Percentiles rank a stretch among this genome's conserved stretches.
Conservation (phyloP, 176 grass and related monocot species). For the Oryza brachyantha region DNA sequence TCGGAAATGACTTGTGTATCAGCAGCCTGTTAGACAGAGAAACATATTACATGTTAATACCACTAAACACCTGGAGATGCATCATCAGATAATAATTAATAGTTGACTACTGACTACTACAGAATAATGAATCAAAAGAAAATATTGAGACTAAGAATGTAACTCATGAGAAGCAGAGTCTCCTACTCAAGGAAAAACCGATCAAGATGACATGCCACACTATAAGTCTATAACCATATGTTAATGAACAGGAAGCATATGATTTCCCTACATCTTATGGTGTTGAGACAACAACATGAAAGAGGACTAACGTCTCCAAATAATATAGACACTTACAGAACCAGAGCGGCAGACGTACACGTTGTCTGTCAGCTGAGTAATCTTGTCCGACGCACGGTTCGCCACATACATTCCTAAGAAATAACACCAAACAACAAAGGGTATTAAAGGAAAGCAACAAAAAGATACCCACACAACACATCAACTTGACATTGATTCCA, state of each 20-base stretch:
- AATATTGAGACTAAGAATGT: not conserved
- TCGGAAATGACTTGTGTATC: slow-evolving; percentile 92
- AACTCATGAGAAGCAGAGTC: not conserved
- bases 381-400: slow-evolving; percentile 85
- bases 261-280: not conserved
- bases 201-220: not conserved
- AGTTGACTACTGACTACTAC: not conserved
- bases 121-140: not conserved
- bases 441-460: not conserved
- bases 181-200: not conserved
- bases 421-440: slow-evolving; percentile 13
- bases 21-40: slow-evolving; percentile 61
- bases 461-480: not conserved
- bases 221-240: not conserved
- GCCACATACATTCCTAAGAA: slow-evolving; percentile 86
- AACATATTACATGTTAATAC: not conserved
- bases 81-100: not conserved
- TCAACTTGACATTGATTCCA: not conserved
- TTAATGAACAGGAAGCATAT: not conserved
- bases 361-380: slow-evolving; percentile 80
- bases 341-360: slow-evolving; percentile 86
- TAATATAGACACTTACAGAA: slow-evolving; percentile 58
- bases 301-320: not conserved
- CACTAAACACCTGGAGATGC: not conserved
- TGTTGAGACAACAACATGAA: not conserved